phyloP scores from a whole-genome alignment of 2,329 filamentous ascomycete species.

The Rhexocercosporidium sp. region DNA sequence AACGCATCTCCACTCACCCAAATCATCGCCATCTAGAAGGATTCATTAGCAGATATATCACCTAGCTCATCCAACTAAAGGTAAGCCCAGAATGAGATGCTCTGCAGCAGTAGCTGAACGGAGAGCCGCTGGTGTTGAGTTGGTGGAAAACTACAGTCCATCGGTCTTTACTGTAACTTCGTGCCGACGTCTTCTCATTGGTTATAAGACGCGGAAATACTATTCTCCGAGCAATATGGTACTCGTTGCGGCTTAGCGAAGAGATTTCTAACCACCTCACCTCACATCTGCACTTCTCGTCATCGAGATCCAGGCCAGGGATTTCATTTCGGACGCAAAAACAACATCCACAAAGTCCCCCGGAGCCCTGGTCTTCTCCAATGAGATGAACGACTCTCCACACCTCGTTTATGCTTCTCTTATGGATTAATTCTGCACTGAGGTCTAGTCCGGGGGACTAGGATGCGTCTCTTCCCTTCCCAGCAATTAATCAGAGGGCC shows the following conservation, averaged over 20 bases:
- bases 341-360: constrained; percentile 8
- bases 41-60: not conserved
- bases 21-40: not conserved
- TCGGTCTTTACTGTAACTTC: not conserved
- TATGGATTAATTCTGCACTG: too few relatives aligned
- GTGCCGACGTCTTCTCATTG: not conserved
- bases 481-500: not conserved
- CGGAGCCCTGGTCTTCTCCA: not conserved
- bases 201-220: constrained; percentile 14
- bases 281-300: not conserved
- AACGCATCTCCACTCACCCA: not conserved
- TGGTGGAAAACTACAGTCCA: not conserved
- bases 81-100: not conserved
- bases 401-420: constrained; percentile 9
- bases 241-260: constrained; percentile 16
- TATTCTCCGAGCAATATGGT: constrained; percentile 18
- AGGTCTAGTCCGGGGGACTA: not conserved
- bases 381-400: not conserved
- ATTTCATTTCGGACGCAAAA: not conserved
- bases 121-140: not conserved
- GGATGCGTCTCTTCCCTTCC: not conserved
- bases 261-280: not conserved
- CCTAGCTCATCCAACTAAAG: not conserved
- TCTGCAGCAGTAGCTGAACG: not conserved
- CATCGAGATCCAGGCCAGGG: not conserved